Conservation (phyloP, 169 alveolate genomes). For the Theileria sp. region DNA sequence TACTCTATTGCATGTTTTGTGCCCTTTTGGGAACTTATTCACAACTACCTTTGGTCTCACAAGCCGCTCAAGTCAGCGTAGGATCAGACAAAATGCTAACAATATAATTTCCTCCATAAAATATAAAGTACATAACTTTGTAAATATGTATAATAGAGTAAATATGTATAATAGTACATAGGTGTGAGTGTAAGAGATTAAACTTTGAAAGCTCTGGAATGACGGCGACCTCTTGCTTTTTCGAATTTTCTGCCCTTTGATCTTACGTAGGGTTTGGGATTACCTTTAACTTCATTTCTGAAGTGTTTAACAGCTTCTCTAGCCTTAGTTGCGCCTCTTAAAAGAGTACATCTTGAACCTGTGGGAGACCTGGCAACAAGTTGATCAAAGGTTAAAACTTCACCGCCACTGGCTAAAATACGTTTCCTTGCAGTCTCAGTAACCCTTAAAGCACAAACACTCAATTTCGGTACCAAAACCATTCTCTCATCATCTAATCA, state of each 20-base stretch:
- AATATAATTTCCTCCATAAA: neutral
- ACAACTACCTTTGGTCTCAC: slow-evolving; percentile 1
- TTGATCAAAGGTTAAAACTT: slow-evolving; percentile 95
- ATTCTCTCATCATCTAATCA: slow-evolving; percentile 86
- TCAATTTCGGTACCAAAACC: slow-evolving; percentile 83
- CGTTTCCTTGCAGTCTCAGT: slow-evolving; percentile 97
- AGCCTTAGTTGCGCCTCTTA: slow-evolving; percentile 93
- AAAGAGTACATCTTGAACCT: slow-evolving; percentile 89
- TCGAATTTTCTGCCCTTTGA: slow-evolving; percentile 92
- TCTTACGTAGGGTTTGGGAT: slow-evolving; percentile 90
- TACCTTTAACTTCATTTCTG: slow-evolving; percentile 73
- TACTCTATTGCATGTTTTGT: slow-evolving; percentile 3
- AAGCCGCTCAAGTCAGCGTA: slow-evolving; percentile 11
- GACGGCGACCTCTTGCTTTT: slow-evolving; percentile 91
- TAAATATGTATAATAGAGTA: neutral
- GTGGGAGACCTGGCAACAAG: slow-evolving; percentile 90
- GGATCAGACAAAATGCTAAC: neutral
- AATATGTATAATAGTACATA: neutral
- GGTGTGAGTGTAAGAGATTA: slow-evolving; percentile 27
- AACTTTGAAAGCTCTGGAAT: slow-evolving; percentile 87
- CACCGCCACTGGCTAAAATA: slow-evolving; percentile 95
- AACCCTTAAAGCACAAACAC: slow-evolving; percentile 94
- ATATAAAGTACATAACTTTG: neutral
- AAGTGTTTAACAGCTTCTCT: slow-evolving; percentile 94
- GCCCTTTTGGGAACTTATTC: slow-evolving; percentile 8